Percentiles rank a stretch among this genome's conserved stretches.
Conservation (phyloP, 2,329 filamentous ascomycete species). For the Beauveria pseudobassiana region DNA sequence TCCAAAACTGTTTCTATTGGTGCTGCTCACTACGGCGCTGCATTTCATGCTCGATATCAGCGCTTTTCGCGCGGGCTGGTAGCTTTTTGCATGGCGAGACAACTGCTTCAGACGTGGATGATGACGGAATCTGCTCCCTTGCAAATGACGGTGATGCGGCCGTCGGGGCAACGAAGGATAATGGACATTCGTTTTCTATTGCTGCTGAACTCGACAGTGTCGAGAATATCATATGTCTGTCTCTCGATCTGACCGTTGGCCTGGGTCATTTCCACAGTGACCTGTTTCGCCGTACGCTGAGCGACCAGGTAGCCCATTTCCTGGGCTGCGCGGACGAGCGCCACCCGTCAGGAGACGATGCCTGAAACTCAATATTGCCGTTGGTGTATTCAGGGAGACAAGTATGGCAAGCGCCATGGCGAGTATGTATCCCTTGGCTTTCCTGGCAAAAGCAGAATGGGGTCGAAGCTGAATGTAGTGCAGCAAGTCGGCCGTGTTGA, state of each 20-base stretch:
- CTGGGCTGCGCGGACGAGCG: constrained; percentile 74
- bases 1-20: constrained; percentile 48
- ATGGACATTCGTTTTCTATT: constrained; percentile 88
- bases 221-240: constrained; percentile 70
- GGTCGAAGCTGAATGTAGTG: constrained; percentile 71
- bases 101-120: constrained; percentile 67
- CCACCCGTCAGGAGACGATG: constrained; percentile 86
- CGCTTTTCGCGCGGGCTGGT: constrained; percentile 52
- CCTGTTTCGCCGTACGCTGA: constrained; percentile 62
- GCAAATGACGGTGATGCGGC: constrained; percentile 73
- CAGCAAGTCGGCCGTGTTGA: constrained; percentile 66
- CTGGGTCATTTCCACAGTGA: constrained; percentile 44
- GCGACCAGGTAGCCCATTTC: constrained; percentile 76
- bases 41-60: constrained; percentile 50
- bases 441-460: constrained; percentile 67
- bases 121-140: constrained; percentile 87
- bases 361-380: constrained; percentile 72
- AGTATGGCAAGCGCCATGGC: constrained; percentile 85
- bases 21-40: constrained; percentile 48
- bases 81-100: constrained; percentile 70
- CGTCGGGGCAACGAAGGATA: constrained; percentile 76
- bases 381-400: constrained; percentile 70
- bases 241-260: constrained; percentile 33
- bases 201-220: constrained; percentile 87
- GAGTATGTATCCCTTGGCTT: constrained; percentile 75